Conservation (phyloP, 371 early-diverging fungal species). For the Phascolomyces articulosus region DNA sequence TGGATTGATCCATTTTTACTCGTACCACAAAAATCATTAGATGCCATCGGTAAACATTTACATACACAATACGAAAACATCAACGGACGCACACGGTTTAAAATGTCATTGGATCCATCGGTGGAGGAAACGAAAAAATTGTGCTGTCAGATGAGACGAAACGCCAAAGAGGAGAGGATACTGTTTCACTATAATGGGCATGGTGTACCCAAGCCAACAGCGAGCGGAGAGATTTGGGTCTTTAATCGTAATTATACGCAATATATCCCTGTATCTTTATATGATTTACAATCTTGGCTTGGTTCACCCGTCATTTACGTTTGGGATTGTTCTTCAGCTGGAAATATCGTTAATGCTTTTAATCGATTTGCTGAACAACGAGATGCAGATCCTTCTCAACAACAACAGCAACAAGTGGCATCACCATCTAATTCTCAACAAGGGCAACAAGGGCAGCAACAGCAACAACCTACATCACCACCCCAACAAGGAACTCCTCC, state of each 20-base stretch:
- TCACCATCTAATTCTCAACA: too few relatives aligned
- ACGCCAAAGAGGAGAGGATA: constrained; percentile 92
- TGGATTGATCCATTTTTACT: constrained; percentile 93
- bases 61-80: constrained; percentile 92
- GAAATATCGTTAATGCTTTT: constrained; percentile 86
- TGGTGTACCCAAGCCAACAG: constrained; percentile 96
- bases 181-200: constrained; percentile 98
- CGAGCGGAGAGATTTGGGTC: constrained; percentile 97
- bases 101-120: constrained; percentile 85
- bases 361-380: constrained; percentile 87
- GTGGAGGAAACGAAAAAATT: constrained; percentile 92
- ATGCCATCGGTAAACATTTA: constrained; percentile 88
- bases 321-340: constrained; percentile 95
- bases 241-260: constrained; percentile 97
- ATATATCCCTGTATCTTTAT: constrained; percentile 93
- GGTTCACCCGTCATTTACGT: constrained; percentile 96
- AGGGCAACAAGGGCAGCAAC: constrained; percentile 20
- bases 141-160: constrained; percentile 80
- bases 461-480: constrained; percentile 31
- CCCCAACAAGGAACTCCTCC: background rate
- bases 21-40: constrained; percentile 81
- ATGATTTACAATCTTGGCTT: constrained; percentile 92
- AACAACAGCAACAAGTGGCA: background rate
- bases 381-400: constrained; percentile 67
- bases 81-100: constrained; percentile 88